Conservation (phyloP, 805 yeast genomes). For the Tanozyma kutaoensis region DNA sequence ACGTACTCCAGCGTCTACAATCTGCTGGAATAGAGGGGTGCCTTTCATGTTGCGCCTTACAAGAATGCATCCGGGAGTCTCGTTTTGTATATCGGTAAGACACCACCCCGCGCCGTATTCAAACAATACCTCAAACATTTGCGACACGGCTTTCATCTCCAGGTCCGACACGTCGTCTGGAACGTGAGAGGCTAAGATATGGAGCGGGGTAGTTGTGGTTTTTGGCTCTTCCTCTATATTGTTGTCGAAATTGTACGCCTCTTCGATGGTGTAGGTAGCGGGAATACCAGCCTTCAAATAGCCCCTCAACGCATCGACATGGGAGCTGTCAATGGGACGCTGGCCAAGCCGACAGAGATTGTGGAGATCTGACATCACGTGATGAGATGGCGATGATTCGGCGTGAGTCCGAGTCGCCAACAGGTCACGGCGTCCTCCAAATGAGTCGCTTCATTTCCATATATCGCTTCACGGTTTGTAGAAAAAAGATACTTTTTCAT, state of each 20-base stretch:
- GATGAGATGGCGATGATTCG: too few species aligned
- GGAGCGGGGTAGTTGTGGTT: conserved; percentile 56
- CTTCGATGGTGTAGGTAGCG: conserved; percentile 72
- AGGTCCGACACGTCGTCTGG: conserved; percentile 26
- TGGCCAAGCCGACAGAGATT: conserved; percentile 36
- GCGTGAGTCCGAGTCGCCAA: too few species aligned
- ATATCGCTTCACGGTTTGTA: too few species aligned
- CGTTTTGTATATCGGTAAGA: conserved; percentile 52
- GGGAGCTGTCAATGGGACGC: conserved; percentile 38
- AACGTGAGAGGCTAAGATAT: conserved; percentile 45
- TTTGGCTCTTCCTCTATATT: conserved; percentile 21
- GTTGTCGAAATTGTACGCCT: conserved; percentile 45
- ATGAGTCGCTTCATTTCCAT: too few species aligned
- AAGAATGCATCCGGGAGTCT: conserved; percentile 80
- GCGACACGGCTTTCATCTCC: conserved; percentile 24
- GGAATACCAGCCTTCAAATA: conserved; percentile 59
- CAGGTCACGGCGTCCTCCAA: too few species aligned
- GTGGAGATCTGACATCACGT: conserved; percentile 66
- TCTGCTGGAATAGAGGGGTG: conserved; percentile 25
- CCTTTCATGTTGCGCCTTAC: conserved; percentile 32
- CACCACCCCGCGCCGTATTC: conserved; percentile 93
- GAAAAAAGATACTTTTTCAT: too few species aligned
- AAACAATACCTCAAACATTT: conserved; percentile 53
- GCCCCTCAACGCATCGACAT: conserved; percentile 30
- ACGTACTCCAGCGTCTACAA: conserved; percentile 81